Evolutionary conservation across 306 rosid genomes (phyloP), one percentile per base, ranked within the genome.

Genomic region (Prinsepia uniflora): DNA sequence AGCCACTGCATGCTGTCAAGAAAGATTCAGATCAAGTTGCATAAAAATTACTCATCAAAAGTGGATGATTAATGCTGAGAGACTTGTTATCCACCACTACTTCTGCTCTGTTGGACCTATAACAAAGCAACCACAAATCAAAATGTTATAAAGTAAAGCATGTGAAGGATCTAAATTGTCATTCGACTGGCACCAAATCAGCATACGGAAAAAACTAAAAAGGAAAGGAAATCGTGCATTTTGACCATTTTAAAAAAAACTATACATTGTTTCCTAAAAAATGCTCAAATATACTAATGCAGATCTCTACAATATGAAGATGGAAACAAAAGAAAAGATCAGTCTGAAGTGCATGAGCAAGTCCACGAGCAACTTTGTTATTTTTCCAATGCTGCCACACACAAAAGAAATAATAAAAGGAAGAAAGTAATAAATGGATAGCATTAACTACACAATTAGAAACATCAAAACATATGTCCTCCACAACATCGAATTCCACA

Each of bases 71-170:
- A 62, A 85, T 77, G 85, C 86, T 92, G 65, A 92, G 96, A 85
- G 86, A 90, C 76, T 84, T 92, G 90, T 92, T 92, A 75, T 88
- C 92, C 83, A 92, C 98, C 81, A 82, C 72, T 73, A 90, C 87
- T 87, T 88, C 96, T 43, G 89, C 64, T 49, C 96, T 96, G 76
- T 92, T 92, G 14, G 96, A 86, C 88, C 98, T 92, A 79, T 56
- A 70, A 49, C 8, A 63, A 18, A 59, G 40, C 61, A 58, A 57
- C 58, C 63, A 73, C 36, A 57, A 22, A 68, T 43, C 43, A 56
- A 10, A 54, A 56, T 36, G 49, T 72, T 30, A 69, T 15, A 13
- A 70, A 67, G 72, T 41, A 13, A 70, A 67, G 72, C 44, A 77
- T 6, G 44, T 61, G 18, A 52, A 72, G n/a, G 63, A 13, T n/a